Conservation (phyloP, 257 asterid genomes). For the Forsythia viridissima region DNA sequence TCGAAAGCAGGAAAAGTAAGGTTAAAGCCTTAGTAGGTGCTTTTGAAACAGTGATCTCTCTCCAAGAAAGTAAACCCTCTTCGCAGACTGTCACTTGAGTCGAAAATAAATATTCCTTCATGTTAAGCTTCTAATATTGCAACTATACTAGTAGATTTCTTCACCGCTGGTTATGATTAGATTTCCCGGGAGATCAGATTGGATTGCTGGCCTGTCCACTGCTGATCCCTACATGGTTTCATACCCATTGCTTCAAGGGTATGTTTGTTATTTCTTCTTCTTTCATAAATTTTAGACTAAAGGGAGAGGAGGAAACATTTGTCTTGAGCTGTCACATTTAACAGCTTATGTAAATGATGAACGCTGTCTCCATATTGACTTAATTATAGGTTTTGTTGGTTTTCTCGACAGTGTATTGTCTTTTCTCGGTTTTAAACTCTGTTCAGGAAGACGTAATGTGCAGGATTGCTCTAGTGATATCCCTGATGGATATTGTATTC, state of each 20-base stretch:
- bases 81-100: slow-evolving; percentile 20
- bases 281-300: not conserved
- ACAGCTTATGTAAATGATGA: slow-evolving; percentile 3
- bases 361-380: not conserved
- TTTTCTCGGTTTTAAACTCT: not conserved
- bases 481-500: not conserved
- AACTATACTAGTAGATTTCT: not conserved
- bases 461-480: not conserved
- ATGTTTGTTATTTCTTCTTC: not conserved
- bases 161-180: not conserved
- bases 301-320: not conserved
- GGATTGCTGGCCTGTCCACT: slow-evolving; percentile 1
- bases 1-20: slow-evolving; percentile 54
- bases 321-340: not conserved
- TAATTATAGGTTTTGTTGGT: not conserved
- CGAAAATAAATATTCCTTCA: not conserved
- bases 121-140: slow-evolving; percentile 18
- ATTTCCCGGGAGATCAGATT: not conserved
- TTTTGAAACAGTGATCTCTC: slow-evolving; percentile 56
- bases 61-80: slow-evolving; percentile 42
- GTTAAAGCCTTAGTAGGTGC: slow-evolving; percentile 65
- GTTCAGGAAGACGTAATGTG: not conserved
- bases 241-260: not conserved
- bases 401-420: not conserved
- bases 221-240: not conserved